Base-by-base conservation (phyloP, 2,329 filamentous ascomycete genomes). In the Trichoderma cornu-damae region DNA sequence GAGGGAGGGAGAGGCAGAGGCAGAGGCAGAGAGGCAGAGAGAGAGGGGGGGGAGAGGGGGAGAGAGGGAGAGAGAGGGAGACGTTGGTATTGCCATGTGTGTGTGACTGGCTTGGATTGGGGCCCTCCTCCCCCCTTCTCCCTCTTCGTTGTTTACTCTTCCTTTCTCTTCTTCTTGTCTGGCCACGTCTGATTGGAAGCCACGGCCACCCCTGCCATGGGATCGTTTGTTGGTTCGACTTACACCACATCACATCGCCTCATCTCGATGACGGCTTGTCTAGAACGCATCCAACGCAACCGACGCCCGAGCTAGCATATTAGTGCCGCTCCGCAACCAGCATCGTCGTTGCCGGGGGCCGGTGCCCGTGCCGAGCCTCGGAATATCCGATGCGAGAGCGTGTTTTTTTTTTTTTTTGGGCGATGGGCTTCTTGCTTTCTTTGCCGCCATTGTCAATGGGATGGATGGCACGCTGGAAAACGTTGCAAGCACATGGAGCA, bases 361-460 rank as follows among this genome's bases (percentile, higher is more conserved):
- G n/a, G n/a, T n/a, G n/a, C n/a, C 32, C 55, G 47, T 51, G 47
- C 55, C 47, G 48, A 46, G 48, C 55, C 55, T 46, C 55, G 30
- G 55, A 32, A 24, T 46, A 32, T 52, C 55, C 47, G 40, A 46
- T 44, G 40, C 22, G 42, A 38, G 32, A 4, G 14, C n/a, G n/a
- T n/a, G n/a, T n/a, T n/a, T n/a, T n/a, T n/a, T n/a, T n/a, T n/a
- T n/a, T n/a, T n/a, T n/a, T n/a, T n/a, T n/a, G n/a, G n/a, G n/a
- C n/a, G n/a, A n/a, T n/a, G n/a, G n/a, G n/a, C n/a, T n/a, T n/a
- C n/a, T n/a, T n/a, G n/a, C n/a, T n/a, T n/a, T n/a, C n/a, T n/a
- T n/a, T n/a, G n/a, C n/a, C n/a, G n/a, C n/a, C n/a, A n/a, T n/a
- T n/a, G n/a, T n/a, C n/a, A n/a, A n/a, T n/a, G n/a, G n/a, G n/a